These are phyloP conservation scores for Chaetomium sp. DNA, from an alignment of 2,329 filamentous ascomycete genomes.

Conservation along the genomic window DNA sequence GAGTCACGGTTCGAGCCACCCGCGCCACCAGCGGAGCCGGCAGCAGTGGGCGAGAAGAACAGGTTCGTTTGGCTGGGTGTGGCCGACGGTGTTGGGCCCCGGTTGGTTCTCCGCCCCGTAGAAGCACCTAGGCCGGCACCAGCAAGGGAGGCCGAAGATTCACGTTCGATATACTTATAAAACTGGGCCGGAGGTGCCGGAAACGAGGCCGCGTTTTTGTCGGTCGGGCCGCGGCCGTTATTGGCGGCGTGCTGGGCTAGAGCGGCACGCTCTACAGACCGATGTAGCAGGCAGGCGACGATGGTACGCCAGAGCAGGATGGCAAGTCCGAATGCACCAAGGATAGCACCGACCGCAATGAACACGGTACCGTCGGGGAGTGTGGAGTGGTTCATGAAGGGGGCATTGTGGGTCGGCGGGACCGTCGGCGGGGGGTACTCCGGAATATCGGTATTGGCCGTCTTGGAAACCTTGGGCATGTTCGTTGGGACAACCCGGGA, in stretches of 20 bases:
- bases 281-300: slow-evolving; percentile 84
- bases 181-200: slow-evolving; percentile 51
- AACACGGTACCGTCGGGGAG: slow-evolving; percentile 92
- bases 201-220: slow-evolving; percentile 56
- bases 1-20: slow-evolving; percentile 59
- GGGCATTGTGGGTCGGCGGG: slow-evolving; percentile 75
- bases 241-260: slow-evolving; percentile 63
- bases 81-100: slow-evolving; percentile 46
- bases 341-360: slow-evolving; percentile 82
- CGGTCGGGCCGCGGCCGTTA: slow-evolving; percentile 24
- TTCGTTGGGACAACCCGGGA: slow-evolving; percentile 21
- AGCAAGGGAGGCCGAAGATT: slow-evolving; percentile 46
- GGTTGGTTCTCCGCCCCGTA: slow-evolving; percentile 44
- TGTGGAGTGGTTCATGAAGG: slow-evolving; percentile 83
- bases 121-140: slow-evolving; percentile 44
- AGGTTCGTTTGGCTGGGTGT: slow-evolving; percentile 63
- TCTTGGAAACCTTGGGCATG: slow-evolving; percentile 38
- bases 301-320: slow-evolving; percentile 83
- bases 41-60: slow-evolving; percentile 93
- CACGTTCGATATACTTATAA: slow-evolving; percentile 58
- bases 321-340: slow-evolving; percentile 75
- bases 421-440: slow-evolving; percentile 68
- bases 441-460: slow-evolving; percentile 32
- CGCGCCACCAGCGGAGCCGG: slow-evolving; percentile 54
- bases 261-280: slow-evolving; percentile 82